Conservation (phyloP, 768 basidiomycete genomes). For the Serendipita sp. region DNA sequence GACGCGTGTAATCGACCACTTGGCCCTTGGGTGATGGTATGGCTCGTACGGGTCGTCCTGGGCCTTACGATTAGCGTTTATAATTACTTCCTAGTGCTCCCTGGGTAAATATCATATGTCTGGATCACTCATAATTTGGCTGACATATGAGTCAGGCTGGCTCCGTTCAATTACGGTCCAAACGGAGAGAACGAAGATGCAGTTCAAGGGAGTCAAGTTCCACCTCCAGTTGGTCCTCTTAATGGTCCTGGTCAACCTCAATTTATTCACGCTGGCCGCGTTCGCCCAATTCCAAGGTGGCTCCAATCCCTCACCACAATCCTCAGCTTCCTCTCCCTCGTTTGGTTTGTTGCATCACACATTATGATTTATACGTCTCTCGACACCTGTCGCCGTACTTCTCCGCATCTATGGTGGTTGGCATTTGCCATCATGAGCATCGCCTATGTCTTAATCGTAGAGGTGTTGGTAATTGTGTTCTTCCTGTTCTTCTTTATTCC, state of each 20-base stretch:
- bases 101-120: background rate
- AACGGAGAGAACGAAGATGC: background rate
- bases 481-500: slow-evolving; percentile 67
- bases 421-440: slow-evolving; percentile 64
- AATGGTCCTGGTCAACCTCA: slow-evolving; percentile 1
- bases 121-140: background rate
- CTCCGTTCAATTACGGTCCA: background rate
- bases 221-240: slow-evolving; percentile 1
- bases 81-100: slow-evolving; percentile 9
- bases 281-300: background rate
- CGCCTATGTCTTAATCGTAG: slow-evolving; percentile 55
- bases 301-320: slow-evolving; percentile 32
- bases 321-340: slow-evolving; percentile 52
- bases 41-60: slow-evolving; percentile 38
- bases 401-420: slow-evolving; percentile 80
- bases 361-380: slow-evolving; percentile 64
- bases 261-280: background rate
- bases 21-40: slow-evolving; percentile 50
- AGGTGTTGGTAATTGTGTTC: slow-evolving; percentile 58
- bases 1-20: slow-evolving; percentile 45
- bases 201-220: slow-evolving; percentile 19
- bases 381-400: slow-evolving; percentile 48
- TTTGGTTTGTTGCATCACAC: slow-evolving; percentile 72
- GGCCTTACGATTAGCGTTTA: slow-evolving; percentile 18
- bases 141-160: background rate